These are phyloP conservation scores for Kwoniella botswanensis DNA, from an alignment of 768 basidiomycete genomes.

Conservation along the genomic window DNA sequence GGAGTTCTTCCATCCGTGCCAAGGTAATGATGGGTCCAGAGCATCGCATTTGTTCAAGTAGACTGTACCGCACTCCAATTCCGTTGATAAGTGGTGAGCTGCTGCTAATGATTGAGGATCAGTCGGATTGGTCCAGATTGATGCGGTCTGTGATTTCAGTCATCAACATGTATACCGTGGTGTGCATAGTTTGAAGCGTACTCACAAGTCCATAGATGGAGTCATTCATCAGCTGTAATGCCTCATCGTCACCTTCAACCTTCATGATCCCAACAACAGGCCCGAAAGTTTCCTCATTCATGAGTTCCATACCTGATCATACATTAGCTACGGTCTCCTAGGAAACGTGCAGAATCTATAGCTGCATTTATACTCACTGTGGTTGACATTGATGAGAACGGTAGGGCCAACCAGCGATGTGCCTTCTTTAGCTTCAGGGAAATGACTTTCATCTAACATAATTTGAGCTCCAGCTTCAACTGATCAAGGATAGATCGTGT, in stretches of 20 bases:
- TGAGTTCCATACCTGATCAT: constrained; percentile 79
- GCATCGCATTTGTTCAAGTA: constrained; percentile 89
- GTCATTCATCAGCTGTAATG: constrained; percentile 91
- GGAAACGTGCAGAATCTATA: not conserved
- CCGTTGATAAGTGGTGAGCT: constrained; percentile 72
- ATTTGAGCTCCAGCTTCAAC: constrained; percentile 79
- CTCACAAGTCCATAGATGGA: constrained; percentile 80
- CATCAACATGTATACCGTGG: not conserved
- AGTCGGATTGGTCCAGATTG: constrained; percentile 82
- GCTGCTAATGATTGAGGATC: constrained; percentile 69
- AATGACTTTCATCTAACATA: constrained; percentile 71
- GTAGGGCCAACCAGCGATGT: constrained; percentile 89
- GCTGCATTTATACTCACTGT: constrained; percentile 64
- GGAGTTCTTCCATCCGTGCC: constrained; percentile 93
- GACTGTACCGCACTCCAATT: constrained; percentile 86
- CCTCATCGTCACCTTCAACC: constrained; percentile 81
- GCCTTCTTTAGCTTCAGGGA: constrained; percentile 69
- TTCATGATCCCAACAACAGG: constrained; percentile 93
- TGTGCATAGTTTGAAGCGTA: not conserved
- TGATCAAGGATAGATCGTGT: constrained; percentile 40
- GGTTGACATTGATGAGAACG: constrained; percentile 85
- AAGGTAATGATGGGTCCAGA: constrained; percentile 88
- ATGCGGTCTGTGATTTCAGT: constrained; percentile 67
- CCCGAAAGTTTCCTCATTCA: constrained; percentile 88
- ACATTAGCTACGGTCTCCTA: not conserved